Evolutionary conservation across 345 rosid genomes (phyloP), one percentile per base, ranked within the genome.

Genomic region (Aegle marmelos): DNA sequence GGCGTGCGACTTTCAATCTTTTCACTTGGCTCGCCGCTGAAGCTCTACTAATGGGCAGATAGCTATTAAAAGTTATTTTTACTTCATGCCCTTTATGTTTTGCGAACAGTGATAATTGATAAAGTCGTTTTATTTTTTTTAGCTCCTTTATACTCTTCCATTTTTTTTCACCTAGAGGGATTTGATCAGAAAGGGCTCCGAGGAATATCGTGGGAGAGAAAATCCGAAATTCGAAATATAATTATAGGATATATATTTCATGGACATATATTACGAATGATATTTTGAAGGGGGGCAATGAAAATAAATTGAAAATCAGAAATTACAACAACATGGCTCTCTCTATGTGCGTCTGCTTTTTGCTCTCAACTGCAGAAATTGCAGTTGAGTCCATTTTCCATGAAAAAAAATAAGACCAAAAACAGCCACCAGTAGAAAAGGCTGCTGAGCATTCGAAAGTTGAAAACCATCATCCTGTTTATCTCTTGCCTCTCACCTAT

Each of bases 341-440:
- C 72, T 16, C 59, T 7, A 28, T 41, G 57, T 25, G 34, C 30
- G 28, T 28, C 57, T 19, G 37, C 24, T 2, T 58, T 64, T 4
- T 50, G 28, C 22, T 54, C 24, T 64, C 37, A 34, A 34, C 72
- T 30, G 76, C 59, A 64, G 63, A 79, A 41, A 41, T 0, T 41
- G 50, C 41, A 21, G 80, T 48, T 78, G 82, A 75, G 70, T 73
- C 82, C 71, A 24, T 30, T 68, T 82, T 76, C 79, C 54, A 45
- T 41, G 13, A 45, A 45, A 45, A 39, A 61, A n/a, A 57, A 36
- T 21, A 13, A 31, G 39, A 72, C 58, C 73, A 67, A 34, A 48
- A 69, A 45, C 11, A 53, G 50, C 53, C 61, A 36, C 70, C 3
- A 70, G 57, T 31, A 67, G 72, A 84, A 60, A 37, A 53, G 68